Evolutionary conservation across 176 grass and related monocot genomes (phyloP).

Genomic region (Aegilops speltoides): DNA sequence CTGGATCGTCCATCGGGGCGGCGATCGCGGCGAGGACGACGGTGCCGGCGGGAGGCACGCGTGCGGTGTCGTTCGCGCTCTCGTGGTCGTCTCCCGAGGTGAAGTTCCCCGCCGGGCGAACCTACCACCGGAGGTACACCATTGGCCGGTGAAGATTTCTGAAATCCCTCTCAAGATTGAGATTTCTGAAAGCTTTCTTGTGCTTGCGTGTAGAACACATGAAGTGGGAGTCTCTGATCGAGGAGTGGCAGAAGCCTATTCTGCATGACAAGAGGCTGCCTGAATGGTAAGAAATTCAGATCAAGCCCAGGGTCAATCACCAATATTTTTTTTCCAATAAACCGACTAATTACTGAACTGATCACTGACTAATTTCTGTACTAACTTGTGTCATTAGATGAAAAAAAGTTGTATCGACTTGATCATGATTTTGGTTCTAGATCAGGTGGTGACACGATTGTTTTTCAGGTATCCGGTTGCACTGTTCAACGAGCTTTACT

Average conservation of each 20-base stretch:
- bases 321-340: too few relatives aligned
- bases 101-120: slow-evolving; percentile 52
- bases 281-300: slow-evolving; percentile 34
- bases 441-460: not conserved
- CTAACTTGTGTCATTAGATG: not conserved
- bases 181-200: not conserved
- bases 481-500: slow-evolving; percentile 74
- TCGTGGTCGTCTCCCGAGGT: slow-evolving; percentile 67
- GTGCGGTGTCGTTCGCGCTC: slow-evolving; percentile 56
- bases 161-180: not conserved
- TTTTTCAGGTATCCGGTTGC: slow-evolving; percentile 52
- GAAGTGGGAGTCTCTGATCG: slow-evolving; percentile 65
- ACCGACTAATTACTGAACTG: not conserved
- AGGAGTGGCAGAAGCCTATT: slow-evolving; percentile 71
- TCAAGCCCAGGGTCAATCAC: not conserved
- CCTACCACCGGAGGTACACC: slow-evolving; percentile 66
- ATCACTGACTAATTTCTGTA: not conserved
- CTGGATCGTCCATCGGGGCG: slow-evolving; percentile 66
- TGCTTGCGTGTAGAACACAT: slow-evolving; percentile 28
- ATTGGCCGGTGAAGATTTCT: not conserved
- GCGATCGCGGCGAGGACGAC: slow-evolving; percentile 53
- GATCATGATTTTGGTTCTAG: not conserved
- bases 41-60: slow-evolving; percentile 34
- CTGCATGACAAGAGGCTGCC: slow-evolving; percentile 57
- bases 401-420: not conserved